phyloP scores from a whole-genome alignment of 2,329 filamentous ascomycete species.

The Fusarium sororula region DNA sequence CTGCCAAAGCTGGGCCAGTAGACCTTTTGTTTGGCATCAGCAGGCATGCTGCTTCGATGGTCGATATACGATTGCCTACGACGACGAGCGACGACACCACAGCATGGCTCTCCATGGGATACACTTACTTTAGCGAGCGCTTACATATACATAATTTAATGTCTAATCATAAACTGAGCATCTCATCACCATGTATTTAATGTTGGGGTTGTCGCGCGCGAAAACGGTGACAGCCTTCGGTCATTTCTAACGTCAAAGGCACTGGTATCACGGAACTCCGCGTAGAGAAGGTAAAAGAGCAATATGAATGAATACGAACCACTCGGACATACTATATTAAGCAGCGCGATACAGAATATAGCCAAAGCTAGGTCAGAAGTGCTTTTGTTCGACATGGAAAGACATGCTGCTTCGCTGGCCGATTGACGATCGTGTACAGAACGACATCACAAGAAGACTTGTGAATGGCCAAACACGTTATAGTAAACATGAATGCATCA shows the following conservation, averaged over 20 bases:
- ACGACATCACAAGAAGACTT: neutral
- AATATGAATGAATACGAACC: fast-evolving
- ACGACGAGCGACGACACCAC: too few relatives aligned
- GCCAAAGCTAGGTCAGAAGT: fast-evolving
- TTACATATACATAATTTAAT: too few relatives aligned
- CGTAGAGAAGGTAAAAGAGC: too few relatives aligned
- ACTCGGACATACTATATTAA: too few relatives aligned
- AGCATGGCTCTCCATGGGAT: too few relatives aligned
- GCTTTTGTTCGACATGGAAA: too few relatives aligned
- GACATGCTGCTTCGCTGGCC: neutral
- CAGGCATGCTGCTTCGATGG: too few relatives aligned
- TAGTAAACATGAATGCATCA: fast-evolving
- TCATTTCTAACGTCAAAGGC: fast-evolving
- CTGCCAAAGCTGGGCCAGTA: too few relatives aligned
- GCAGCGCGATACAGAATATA: neutral
- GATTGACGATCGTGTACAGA: neutral
- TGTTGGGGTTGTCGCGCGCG: neutral
- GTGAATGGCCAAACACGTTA: too few relatives aligned
- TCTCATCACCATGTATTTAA: fast-evolving
- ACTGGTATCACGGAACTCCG: neutral
- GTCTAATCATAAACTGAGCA: fast-evolving
- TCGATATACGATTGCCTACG: too few relatives aligned
- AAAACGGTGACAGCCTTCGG: neutral
- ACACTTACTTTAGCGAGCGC: too few relatives aligned
- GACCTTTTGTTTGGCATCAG: too few relatives aligned